Conservation (phyloP, 768 basidiomycete species). For the Crepidotus variabilis region DNA sequence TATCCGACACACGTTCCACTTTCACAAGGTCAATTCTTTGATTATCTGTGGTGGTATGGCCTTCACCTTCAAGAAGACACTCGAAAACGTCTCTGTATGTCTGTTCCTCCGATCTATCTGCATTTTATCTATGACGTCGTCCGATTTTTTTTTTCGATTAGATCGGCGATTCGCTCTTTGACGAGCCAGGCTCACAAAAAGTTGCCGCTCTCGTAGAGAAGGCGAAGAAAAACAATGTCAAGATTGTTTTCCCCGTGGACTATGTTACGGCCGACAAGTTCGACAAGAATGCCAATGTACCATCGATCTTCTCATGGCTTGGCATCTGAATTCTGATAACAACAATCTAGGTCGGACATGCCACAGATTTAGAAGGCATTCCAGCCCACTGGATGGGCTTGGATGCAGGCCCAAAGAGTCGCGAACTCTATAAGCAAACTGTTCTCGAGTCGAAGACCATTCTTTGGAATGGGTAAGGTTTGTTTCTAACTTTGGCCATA, state of each 20-base stretch:
- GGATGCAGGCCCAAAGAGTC: conserved; percentile 84
- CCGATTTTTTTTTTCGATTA: conserved; percentile 21
- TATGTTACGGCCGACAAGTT: conserved; percentile 95
- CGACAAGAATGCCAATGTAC: conserved; percentile 82
- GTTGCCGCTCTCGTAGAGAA: conserved; percentile 83
- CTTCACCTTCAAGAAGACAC: conserved; percentile 97
- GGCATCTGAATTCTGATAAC: background rate
- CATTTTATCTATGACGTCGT: conserved; percentile 19
- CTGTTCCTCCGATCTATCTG: background rate
- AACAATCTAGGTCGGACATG: conserved; percentile 55
- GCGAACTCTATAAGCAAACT: conserved; percentile 71
- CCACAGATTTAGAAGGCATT: conserved; percentile 84
- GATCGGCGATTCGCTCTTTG: conserved; percentile 96
- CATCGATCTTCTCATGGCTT: background rate
- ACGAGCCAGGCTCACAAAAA: conserved; percentile 83
- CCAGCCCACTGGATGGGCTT: conserved; percentile 95
- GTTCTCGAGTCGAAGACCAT: conserved; percentile 92
- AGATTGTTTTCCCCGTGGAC: conserved; percentile 94
- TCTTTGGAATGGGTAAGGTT: conserved; percentile 86
- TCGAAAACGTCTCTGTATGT: conserved; percentile 71
- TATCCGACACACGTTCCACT: background rate
- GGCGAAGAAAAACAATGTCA: conserved; percentile 87
- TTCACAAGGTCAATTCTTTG: conserved; percentile 77
- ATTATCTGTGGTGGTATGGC: conserved; percentile 99
- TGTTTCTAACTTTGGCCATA: conserved; percentile 6